Conservation (phyloP, 441 rosid species). For the Flueggea neowawraea region DNA sequence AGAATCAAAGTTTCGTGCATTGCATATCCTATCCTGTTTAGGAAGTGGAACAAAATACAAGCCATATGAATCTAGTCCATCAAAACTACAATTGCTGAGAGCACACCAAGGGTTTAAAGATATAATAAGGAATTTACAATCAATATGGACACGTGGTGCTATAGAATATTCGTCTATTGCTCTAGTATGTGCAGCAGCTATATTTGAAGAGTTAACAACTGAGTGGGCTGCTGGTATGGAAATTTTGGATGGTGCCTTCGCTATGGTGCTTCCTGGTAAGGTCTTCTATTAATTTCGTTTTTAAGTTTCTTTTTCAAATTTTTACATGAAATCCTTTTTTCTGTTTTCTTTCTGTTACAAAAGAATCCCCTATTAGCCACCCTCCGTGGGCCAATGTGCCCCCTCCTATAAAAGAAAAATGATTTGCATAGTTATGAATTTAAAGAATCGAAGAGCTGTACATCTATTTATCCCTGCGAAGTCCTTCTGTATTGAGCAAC, state of each 20-base stretch:
- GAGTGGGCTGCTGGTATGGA: conserved; percentile 64
- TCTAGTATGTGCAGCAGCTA: conserved; percentile 72
- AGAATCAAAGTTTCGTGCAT: conserved; percentile 60
- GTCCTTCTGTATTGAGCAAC: too few relatives aligned
- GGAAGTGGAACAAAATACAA: conserved; percentile 66
- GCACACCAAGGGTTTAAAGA: conserved; percentile 93
- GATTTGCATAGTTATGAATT: too few relatives aligned
- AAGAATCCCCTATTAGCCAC: too few relatives aligned
- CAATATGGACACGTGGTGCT: conserved; percentile 68
- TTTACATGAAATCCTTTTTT: too few relatives aligned
- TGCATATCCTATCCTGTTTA: conserved; percentile 73
- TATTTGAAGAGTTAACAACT: conserved; percentile 80
- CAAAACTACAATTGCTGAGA: conserved; percentile 77
- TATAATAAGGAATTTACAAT: conserved; percentile 46
- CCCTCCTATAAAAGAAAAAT: too few relatives aligned
- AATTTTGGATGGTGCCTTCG: conserved; percentile 62
- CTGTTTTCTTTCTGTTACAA: too few relatives aligned
- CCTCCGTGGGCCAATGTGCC: too few relatives aligned
- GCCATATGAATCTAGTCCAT: conserved; percentile 67
- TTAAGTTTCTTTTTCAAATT: not conserved
- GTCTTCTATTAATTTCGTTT: not conserved
- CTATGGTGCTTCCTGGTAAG: conserved; percentile 93
- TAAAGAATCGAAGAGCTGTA: too few relatives aligned
- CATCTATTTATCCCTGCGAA: too few relatives aligned
- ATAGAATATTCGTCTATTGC: conserved; percentile 77